Base-by-base conservation (phyloP, 257 asterid species). In the Verbascum thapsus region DNA sequence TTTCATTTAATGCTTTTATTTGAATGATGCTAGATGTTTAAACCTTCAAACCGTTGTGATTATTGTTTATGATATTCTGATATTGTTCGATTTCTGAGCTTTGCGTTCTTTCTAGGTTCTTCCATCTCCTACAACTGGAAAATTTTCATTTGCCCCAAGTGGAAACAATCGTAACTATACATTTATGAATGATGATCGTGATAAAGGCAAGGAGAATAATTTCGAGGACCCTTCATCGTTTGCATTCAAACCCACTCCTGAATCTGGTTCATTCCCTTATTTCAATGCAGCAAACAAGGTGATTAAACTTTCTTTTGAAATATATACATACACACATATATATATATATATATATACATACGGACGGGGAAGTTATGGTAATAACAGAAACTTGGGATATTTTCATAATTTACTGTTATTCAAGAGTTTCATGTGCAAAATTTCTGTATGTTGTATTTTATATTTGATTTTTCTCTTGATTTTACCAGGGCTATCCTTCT, bases 121-220 rank as follows among this genome's bases (percentile, higher is more conserved):
- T 52, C 77, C 85, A 12, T 79, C 96, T 54, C 96, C 96, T 44
- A 88, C 96, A 50, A 85, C 95, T 30, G 96, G 96, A 43, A 81
- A 88, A 76, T 78, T 83, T 64, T 64, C 61, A 53, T 67, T 66
- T 62, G 67, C 74, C 68, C 56, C 67, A 2, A 69, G 64, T 58
- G 66, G 70, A 52, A 66, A 79, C 61, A 61, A 68, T 72, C 67
- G 65, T 44, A 66, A 59, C 70, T 57, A 84, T 8, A 45, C 71
- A 38, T 32, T 73, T 45, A 52, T 44, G 61, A 43, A 52, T 13
- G 83, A 72, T 68, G 72, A 63, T 73, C 42, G 67, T 42, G 80
- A 68, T 63, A 75, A 75, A 61, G 74, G 73, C 71, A 81, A 79
- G 67, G 87, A 81, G 41, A 80, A 65, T 42, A 57, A 59, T 15